These are phyloP conservation scores for Danielia oregonensis DNA, from an alignment of 805 yeast species.

Conservation along the genomic window DNA sequence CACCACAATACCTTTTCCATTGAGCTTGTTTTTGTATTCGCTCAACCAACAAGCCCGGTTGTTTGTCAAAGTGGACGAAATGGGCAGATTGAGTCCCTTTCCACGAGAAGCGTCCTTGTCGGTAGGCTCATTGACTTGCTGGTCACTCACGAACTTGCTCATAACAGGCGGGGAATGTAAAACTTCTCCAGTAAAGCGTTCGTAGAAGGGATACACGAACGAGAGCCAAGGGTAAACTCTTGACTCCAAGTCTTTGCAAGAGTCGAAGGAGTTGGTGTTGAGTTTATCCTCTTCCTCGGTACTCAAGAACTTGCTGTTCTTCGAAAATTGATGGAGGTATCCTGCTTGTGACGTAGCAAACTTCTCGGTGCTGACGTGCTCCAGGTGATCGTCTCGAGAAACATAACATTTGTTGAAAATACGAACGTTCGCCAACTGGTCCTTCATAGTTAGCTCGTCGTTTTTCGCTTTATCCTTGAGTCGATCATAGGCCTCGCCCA, in stretches of 20 bases:
- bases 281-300: slow-evolving; percentile 12
- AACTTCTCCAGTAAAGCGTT: slow-evolving; percentile 37
- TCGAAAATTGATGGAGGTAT: neutral
- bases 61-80: neutral
- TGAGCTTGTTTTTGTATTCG: slow-evolving; percentile 14
- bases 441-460: neutral
- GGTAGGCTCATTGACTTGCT: slow-evolving; percentile 14
- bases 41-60: slow-evolving; percentile 16
- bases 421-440: neutral
- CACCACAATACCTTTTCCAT: slow-evolving; percentile 33
- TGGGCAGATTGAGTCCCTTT: slow-evolving; percentile 3
- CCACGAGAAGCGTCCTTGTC: slow-evolving; percentile 9
- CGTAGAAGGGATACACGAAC: slow-evolving; percentile 34
- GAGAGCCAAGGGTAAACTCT: slow-evolving; percentile 42
- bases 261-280: slow-evolving; percentile 13
- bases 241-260: slow-evolving; percentile 32
- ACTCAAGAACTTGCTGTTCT: neutral
- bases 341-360: neutral
- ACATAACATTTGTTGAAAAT: neutral
- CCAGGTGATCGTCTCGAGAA: neutral
- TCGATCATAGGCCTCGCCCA: neutral
- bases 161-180: slow-evolving; percentile 22
- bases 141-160: slow-evolving; percentile 13
- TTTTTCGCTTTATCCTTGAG: neutral
- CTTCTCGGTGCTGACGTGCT: neutral